Evolutionary conservation across 108 stramenopile species (phyloP), one percentile per base, ranked within the genome.

Genomic region (Chaetoceros muelleri): DNA sequence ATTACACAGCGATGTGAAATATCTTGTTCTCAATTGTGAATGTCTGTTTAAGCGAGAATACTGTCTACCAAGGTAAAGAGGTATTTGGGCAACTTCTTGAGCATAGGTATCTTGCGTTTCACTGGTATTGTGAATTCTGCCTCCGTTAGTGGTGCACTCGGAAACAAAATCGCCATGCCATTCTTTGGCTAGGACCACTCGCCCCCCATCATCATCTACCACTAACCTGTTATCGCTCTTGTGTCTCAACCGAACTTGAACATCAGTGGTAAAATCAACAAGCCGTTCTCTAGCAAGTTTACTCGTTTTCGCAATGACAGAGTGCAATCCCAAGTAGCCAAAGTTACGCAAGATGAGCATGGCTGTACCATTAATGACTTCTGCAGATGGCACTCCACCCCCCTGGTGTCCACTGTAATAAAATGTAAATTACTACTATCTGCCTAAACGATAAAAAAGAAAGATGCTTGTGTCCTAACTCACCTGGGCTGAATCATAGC

Each of bases 321-420:
- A 66, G 40, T 92, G 91, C 50, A 93, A 49, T 17, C 91, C 91
- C 21, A 87, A 76, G 65, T 84, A 89, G 8, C 91, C 91, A 71
- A 86, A 93, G 54, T 89, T 84, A 46, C 91, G 71, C 81, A 88
- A 87, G 1, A 93, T 83, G 3, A 93, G 61, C 65, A 93, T 76
- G 20, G 85, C 91, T 1, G 86, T 87, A n/a, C 83, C 79, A 64
- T 87, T 93, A 23, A 85, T 79, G 2, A 82, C 66, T 17, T 73
- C 78, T 28, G 79, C 83, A 29, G 81, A 80, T 20, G 72, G 65
- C 46, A 62, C 71, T 47, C 76, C 76, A 18, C 69, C 75, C 26
- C 66, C 58, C 44, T 68, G 30, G 47, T 67, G 70, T 28, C 68
- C 65, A 2, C 69, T 74, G 24, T 64, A 66, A 21, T 16, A 26